Percentiles rank a stretch among this genome's conserved stretches.
Conservation (phyloP, 345 rosid species). For the Citrus maxima region DNA sequence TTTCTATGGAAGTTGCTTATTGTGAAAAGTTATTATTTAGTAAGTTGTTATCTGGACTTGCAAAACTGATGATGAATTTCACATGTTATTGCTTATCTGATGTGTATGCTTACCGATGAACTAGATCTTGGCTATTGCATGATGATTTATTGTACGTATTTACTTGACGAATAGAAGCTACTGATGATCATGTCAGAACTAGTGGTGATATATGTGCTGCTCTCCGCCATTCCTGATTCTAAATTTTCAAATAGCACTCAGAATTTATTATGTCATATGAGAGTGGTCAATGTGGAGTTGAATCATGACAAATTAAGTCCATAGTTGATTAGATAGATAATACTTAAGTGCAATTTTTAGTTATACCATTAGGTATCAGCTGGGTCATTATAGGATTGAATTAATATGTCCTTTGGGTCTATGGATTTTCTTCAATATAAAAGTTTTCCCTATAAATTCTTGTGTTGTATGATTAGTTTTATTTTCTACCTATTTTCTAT, state of each 20-base stretch:
- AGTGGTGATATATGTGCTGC: not conserved
- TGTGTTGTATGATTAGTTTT: too few relatives aligned
- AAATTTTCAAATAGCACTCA: not conserved
- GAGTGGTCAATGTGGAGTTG: too few relatives aligned
- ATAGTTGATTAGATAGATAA: too few relatives aligned
- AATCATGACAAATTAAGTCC: too few relatives aligned
- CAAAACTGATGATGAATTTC: not conserved
- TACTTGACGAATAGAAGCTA: not conserved
- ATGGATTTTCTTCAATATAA: fast-evolving
- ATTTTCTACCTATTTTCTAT: too few relatives aligned
- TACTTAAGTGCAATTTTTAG: too few relatives aligned
- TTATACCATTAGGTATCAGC: too few relatives aligned
- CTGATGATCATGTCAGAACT: not conserved
- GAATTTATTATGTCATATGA: too few relatives aligned
- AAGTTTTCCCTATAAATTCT: too few relatives aligned
- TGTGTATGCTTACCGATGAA: not conserved
- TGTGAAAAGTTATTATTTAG: not conserved
- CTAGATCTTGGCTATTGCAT: not conserved
- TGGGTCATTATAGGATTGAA: too few relatives aligned
- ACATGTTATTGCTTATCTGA: not conserved
- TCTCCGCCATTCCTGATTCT: not conserved
- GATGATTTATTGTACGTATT: not conserved
- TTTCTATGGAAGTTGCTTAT: not conserved
- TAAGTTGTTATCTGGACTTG: not conserved
- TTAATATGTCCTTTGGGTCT: fast-evolving